Conservation (phyloP, 2,329 filamentous ascomycete genomes). For the Diaporthe eres region DNA sequence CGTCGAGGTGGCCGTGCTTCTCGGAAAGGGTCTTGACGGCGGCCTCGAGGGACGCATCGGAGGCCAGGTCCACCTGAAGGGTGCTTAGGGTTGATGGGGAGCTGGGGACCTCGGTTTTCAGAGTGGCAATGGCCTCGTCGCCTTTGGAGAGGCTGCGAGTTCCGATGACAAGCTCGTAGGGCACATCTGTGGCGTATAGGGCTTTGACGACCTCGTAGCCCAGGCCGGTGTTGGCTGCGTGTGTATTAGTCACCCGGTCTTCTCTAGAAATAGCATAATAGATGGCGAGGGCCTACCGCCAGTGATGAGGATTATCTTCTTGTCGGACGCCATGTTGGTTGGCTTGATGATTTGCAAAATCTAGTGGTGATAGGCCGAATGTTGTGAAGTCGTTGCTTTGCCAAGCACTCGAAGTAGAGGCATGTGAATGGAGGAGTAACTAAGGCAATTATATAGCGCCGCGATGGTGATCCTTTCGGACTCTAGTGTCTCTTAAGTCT, state of each 20-base stretch:
- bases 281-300: constrained; percentile 20
- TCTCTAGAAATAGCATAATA: constrained; percentile 45
- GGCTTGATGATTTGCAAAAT: background rate
- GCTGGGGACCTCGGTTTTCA: constrained; percentile 57
- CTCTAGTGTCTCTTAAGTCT: background rate
- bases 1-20: constrained; percentile 62
- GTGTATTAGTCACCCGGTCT: constrained; percentile 51
- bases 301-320: constrained; percentile 38
- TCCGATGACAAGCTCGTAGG: constrained; percentile 70
- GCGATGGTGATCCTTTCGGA: background rate
- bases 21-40: constrained; percentile 59
- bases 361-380: background rate
- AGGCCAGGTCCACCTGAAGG: constrained; percentile 67
- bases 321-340: constrained; percentile 35
- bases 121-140: constrained; percentile 58
- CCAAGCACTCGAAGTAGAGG: background rate
- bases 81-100: constrained; percentile 59
- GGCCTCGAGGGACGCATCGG: constrained; percentile 65
- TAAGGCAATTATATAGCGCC: background rate
- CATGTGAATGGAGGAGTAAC: background rate
- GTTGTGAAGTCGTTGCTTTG: background rate
- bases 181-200: constrained; percentile 59
- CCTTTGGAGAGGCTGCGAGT: constrained; percentile 66
- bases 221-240: constrained; percentile 71
- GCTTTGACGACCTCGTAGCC: constrained; percentile 71